A percentile compares a stretch with the other conserved stretches of the same genome.
Evolutionary conservation across 306 rosid species (phyloP).

Genomic region (Ziziphus jujuba): DNA sequence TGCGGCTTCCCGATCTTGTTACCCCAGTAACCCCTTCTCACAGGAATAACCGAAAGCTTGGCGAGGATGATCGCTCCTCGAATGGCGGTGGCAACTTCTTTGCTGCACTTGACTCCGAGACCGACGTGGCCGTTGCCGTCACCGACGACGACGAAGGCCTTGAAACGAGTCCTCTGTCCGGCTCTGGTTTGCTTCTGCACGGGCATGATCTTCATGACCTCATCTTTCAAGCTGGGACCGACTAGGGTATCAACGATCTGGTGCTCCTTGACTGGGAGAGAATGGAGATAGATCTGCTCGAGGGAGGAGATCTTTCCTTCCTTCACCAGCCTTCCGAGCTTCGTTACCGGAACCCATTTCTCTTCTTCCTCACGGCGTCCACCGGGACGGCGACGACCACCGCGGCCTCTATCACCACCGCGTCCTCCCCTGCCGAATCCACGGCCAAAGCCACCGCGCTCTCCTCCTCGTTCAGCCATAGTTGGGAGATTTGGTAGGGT

Average conservation of each 20-base stretch:
- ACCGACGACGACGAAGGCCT: conserved; percentile 60
- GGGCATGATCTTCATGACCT: conserved; percentile 63
- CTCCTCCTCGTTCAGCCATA: conserved; percentile 53
- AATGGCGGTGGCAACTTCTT: conserved; percentile 63
- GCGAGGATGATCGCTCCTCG: conserved; percentile 55
- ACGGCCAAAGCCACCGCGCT: conserved; percentile 42
- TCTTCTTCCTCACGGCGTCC: conserved; percentile 58
- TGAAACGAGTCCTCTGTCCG: conserved; percentile 49
- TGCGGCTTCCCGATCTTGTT: conserved; percentile 72
- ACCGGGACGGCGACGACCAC: conserved; percentile 30
- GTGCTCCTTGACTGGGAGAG: conserved; percentile 59
- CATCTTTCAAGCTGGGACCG: conserved; percentile 58
- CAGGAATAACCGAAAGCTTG: conserved; percentile 55
- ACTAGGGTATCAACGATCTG: conserved; percentile 53
- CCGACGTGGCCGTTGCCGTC: conserved; percentile 66
- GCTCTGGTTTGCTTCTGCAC: conserved; percentile 30
- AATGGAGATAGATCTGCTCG: conserved; percentile 37
- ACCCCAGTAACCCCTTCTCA: conserved; percentile 64
- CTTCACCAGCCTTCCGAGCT: conserved; percentile 20
- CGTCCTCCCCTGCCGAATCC: conserved; percentile 46
- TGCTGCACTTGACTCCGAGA: conserved; percentile 63
- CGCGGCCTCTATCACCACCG: conserved; percentile 54
- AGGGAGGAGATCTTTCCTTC: conserved; percentile 10
- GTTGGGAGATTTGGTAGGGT: background rate
- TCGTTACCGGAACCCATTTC: conserved; percentile 33